phyloP scores from a whole-genome alignment of 2,329 filamentous ascomycete species.

The Penicillium sp. region DNA sequence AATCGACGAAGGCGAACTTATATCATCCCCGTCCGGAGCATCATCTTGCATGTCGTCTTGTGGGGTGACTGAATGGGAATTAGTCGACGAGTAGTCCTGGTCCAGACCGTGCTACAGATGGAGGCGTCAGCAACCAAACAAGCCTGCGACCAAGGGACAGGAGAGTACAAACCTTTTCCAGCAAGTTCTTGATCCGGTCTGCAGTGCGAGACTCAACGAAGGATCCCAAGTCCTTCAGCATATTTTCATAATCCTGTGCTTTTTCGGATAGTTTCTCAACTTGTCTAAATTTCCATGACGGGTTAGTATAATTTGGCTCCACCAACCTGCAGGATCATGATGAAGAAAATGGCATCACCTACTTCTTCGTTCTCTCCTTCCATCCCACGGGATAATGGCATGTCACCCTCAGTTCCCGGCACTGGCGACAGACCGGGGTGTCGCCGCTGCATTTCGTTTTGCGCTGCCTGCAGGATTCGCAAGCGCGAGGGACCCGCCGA shows the following conservation, averaged over 20 bases:
- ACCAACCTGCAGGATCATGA: background rate
- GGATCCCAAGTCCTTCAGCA: conserved; percentile 38
- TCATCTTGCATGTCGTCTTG: background rate
- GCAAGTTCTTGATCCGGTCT: conserved; percentile 34
- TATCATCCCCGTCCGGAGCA: conserved; percentile 28
- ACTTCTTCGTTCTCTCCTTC: conserved; percentile 41
- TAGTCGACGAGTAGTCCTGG: conserved; percentile 23
- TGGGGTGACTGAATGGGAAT: conserved; percentile 27
- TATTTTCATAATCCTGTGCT: conserved; percentile 38
- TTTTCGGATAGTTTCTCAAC: conserved; percentile 35
- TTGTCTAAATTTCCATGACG: conserved; percentile 24
- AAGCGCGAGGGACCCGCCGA: conserved; percentile 30
- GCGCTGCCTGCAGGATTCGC: conserved; percentile 38
- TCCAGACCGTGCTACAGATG: conserved; percentile 25
- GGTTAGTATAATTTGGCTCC: conserved; percentile 2
- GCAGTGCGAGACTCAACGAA: conserved; percentile 34
- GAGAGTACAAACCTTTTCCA: conserved; percentile 36
- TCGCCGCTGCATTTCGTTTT: conserved; percentile 44
- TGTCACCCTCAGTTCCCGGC: conserved; percentile 33
- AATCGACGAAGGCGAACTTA: conserved; percentile 33
- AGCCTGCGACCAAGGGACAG: background rate
- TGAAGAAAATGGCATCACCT: background rate
- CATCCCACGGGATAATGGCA: conserved; percentile 41
- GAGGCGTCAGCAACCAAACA: conserved; percentile 4
- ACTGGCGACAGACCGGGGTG: conserved; percentile 37